Evolutionary conservation across 2,329 filamentous ascomycete genomes (phyloP), one percentile per base, ranked within the genome.

Genomic region (Nemania serpens): DNA sequence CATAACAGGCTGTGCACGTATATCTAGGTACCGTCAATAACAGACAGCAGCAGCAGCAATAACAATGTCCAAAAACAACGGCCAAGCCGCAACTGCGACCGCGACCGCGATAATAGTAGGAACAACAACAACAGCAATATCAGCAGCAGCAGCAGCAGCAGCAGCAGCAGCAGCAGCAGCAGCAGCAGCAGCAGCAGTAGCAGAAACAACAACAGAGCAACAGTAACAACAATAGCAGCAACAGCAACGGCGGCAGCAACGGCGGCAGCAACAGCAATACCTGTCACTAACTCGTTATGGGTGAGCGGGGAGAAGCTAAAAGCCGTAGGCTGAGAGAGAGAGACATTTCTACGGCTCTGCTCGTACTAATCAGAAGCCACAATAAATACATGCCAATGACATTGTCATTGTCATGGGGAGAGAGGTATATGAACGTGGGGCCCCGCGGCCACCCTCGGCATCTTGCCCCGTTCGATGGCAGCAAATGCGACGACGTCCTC

Each of bases 401-500:
- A 46, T 34, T 48, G n/a, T 36, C 46, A 48, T n/a, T n/a, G n/a
- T n/a, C 51, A 37, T 53, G 61, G 55, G 58, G 54, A 3, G 42
- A 5, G 12, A 51, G 41, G 53, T 49, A 36, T 15, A 43, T 53
- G 59, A 45, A 43, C 51, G 46, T 43, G 39, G 53, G 47, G 63
- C 58, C 34, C 57, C 43, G 51, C 59, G 53, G 48, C 59, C 52
- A 58, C 50, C 49, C 29, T 63, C 64, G 62, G 66, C 66, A 55
- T 65, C 53, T 57, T 61, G 62, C 62, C 60, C 55, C 62, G 55
- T 58, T 43, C 51, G 66, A 68, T 67, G 55, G 61, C 55, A 64
- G 63, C 62, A 64, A 63, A 62, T 61, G 68, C 65, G 33, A 68
- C 68, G 52, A 66, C 58, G 66, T 56, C 62, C 64, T 66, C 62